Conservation (phyloP, 441 rosid species). For the Kokia cookei region DNA sequence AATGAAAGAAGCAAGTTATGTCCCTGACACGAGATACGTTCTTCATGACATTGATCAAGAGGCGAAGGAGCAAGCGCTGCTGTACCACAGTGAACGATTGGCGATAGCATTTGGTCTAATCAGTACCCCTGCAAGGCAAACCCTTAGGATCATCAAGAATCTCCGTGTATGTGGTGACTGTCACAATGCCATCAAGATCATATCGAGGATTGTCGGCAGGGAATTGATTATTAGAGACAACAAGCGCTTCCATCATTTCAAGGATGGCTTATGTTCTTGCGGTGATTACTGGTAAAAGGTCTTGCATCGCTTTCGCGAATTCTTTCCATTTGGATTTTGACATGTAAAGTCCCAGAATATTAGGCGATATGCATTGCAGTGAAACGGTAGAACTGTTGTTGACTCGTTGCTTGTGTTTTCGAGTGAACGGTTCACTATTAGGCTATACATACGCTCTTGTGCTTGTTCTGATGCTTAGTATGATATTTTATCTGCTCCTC, state of each 20-base stretch:
- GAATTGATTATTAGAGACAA: conserved; percentile 75
- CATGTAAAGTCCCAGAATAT: conserved; percentile 1
- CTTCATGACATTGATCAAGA: conserved; percentile 87
- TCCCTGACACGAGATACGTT: conserved; percentile 72
- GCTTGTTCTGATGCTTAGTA: neutral
- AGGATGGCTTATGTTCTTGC: conserved; percentile 77
- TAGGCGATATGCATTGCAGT: neutral
- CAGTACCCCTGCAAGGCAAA: conserved; percentile 7
- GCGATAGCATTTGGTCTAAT: conserved; percentile 63
- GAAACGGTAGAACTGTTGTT: neutral
- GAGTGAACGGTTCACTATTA: neutral
- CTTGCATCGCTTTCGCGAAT: neutral
- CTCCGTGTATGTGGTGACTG: conserved; percentile 6
- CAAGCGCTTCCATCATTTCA: conserved; percentile 86
- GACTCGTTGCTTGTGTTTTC: neutral
- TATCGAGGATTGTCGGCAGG: conserved; percentile 61
- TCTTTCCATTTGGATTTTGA: neutral
- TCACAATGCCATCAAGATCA: conserved; percentile 49
- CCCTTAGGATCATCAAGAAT: conserved; percentile 5
- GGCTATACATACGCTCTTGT: neutral
- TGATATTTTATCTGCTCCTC: neutral
- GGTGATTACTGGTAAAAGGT: conserved; percentile 76
- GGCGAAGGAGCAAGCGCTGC: conserved; percentile 81
- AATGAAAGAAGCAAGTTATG: conserved; percentile 53
- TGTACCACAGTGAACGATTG: conserved; percentile 72